Evolutionary conservation across 2,329 filamentous ascomycete species (phyloP).

Genomic region (Leptographium lundbergii): DNA sequence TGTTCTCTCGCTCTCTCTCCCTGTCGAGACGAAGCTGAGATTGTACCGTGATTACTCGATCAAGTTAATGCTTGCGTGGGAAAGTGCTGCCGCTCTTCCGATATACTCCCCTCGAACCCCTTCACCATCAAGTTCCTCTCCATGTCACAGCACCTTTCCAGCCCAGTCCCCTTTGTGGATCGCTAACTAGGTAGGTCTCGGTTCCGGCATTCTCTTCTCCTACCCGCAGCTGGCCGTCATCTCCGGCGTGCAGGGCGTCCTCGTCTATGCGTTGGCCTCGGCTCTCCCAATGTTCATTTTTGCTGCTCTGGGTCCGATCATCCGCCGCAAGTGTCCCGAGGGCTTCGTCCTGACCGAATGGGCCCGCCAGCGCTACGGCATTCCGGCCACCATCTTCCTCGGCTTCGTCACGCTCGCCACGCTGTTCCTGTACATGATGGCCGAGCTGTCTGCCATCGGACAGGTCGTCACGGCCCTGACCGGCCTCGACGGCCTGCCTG

Average conservation of each 20-base stretch:
- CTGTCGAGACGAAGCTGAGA: slow-evolving; percentile 64
- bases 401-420: slow-evolving; percentile 69
- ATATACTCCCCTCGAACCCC: slow-evolving; percentile 7
- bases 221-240: slow-evolving; percentile 74
- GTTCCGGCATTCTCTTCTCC: slow-evolving; percentile 71
- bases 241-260: slow-evolving; percentile 62
- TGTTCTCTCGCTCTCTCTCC: background rate
- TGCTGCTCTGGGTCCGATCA: slow-evolving; percentile 61
- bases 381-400: slow-evolving; percentile 56
- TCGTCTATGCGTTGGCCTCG: slow-evolving; percentile 64
- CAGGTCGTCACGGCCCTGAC: slow-evolving; percentile 67
- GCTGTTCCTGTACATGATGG: slow-evolving; percentile 77
- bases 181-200: slow-evolving; percentile 54
- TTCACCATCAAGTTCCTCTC: slow-evolving; percentile 10
- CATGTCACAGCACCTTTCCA: slow-evolving; percentile 3
- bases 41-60: slow-evolving; percentile 93
- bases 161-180: slow-evolving; percentile 8
- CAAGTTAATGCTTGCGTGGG: slow-evolving; percentile 99
- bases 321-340: slow-evolving; percentile 66
- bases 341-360: slow-evolving; percentile 79
- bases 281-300: slow-evolving; percentile 63
- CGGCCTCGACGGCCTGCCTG: slow-evolving; percentile 59
- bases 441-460: slow-evolving; percentile 68
- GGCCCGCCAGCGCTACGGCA: slow-evolving; percentile 67
- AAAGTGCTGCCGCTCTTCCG: slow-evolving; percentile 77